Base-by-base conservation (phyloP, 169 alveolate genomes). In the Cryptosporidium ryanae region DNA sequence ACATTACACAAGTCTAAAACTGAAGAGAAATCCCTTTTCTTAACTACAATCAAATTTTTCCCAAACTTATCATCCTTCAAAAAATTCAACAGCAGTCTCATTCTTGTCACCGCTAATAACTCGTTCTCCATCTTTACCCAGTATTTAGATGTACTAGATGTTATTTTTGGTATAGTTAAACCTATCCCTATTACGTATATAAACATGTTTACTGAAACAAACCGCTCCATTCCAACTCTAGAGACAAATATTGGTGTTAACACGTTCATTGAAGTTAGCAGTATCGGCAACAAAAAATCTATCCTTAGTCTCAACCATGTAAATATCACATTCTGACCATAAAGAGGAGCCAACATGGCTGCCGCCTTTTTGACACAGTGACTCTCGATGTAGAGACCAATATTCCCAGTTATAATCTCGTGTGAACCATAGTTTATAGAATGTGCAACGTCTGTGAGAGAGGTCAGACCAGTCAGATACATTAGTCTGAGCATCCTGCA, bases 41-140 rank as follows among this genome's bases (percentile, higher is more conserved):
- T 48, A 38, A 59, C 27, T 38, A 21, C 59, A 38, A 10, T 6
- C 76, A 76, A 38, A 29, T 59, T 43, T 13, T 21, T 32, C n/a
- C 25, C 64, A 38, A 59, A 76, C 10, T 32, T 59, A 32, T 76
- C 71, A 38, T 61, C 32, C 27, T 61, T 38, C 25, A 76, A 6
- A 3, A 52, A 1, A 5, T 76, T 71, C 17, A 76, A 38, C 7
- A 59, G 34, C 23, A 38, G 63, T 49, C 25, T 55, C 55, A 76
- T 61, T 15, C 87, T 57, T 7, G 87, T 59, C 8, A 76, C 87
- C 21, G 76, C 87, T 17, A 76, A 21, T 5, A 76, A 48, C 64
- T 76, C 87, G 44, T 38, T 76, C 64, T 76, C 87, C 64, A 76
- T 32, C 32, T 76, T 76, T 6, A 55, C 64, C 87, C 87, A 76